phyloP scores from a whole-genome alignment of 2,329 filamentous ascomycete species.

The Gliomastix tumulicola region DNA sequence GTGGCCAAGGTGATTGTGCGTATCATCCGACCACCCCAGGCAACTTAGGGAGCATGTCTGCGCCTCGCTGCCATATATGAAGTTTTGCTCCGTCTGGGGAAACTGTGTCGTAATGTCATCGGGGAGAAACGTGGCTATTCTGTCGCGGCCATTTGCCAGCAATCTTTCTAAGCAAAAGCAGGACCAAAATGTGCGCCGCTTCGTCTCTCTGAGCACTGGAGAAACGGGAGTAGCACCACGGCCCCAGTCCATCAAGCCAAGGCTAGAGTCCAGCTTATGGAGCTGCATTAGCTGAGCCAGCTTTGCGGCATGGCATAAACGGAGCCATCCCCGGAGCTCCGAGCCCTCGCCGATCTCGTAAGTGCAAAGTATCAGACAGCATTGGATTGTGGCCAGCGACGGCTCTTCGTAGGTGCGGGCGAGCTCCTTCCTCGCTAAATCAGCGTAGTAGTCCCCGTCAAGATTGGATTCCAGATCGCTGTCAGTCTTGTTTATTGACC shows the following conservation, averaged over 20 bases:
- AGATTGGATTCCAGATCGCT: too few relatives aligned
- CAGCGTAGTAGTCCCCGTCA: neutral
- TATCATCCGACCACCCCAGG: neutral
- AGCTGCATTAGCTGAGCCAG: slow-evolving; percentile 1
- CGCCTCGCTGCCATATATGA: neutral
- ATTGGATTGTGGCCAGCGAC: neutral
- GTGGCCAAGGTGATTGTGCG: neutral
- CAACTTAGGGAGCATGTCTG: neutral
- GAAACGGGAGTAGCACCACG: neutral
- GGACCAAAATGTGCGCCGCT: slow-evolving; percentile 2
- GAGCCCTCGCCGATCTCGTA: slow-evolving; percentile 1
- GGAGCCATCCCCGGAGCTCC: neutral
- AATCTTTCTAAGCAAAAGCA: slow-evolving; percentile 1
- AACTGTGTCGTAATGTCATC: slow-evolving; percentile 1
- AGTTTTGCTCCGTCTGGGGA: slow-evolving; percentile 1
- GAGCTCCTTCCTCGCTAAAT: neutral
- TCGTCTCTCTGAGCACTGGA: neutral
- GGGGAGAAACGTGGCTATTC: neutral
- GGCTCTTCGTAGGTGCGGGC: neutral
- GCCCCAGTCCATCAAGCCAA: slow-evolving; percentile 2
- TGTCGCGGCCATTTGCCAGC: slow-evolving; percentile 1
- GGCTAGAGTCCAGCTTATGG: slow-evolving; percentile 1
- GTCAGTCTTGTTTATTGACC: too few relatives aligned
- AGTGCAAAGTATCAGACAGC: slow-evolving; percentile 2
- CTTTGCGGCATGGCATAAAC: slow-evolving; percentile 1